Conservation (phyloP, 129 eudicot species). For the Erigeron canadensis region DNA sequence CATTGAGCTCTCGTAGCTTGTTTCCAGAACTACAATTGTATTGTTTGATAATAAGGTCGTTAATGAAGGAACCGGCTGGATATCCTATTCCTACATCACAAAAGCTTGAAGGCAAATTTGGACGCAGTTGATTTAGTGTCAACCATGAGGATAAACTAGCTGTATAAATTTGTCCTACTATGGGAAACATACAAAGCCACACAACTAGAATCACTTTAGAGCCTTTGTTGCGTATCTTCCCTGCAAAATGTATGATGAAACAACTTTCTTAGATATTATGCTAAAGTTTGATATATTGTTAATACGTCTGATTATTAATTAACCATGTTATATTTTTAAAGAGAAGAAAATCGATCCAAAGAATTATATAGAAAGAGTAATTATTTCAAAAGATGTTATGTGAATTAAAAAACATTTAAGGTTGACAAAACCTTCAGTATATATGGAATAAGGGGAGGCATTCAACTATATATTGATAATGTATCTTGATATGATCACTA, state of each 20-base stretch:
- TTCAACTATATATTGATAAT: neutral
- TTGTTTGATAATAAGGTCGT: neutral
- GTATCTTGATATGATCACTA: neutral
- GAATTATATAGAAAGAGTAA: too few relatives aligned
- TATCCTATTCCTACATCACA: conserved; percentile 16
- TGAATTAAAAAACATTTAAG: too few relatives aligned
- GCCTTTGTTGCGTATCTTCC: conserved; percentile 21
- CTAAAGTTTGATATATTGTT: too few relatives aligned
- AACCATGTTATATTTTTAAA: too few relatives aligned
- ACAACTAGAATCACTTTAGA: conserved; percentile 20
- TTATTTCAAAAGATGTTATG: too few relatives aligned
- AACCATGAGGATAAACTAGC: conserved; percentile 27
- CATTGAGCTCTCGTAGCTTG: conserved; percentile 3
- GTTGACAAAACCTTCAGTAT: too few relatives aligned
- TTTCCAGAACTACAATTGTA: too few relatives aligned
- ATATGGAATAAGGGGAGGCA: neutral
- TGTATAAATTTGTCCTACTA: conserved; percentile 19
- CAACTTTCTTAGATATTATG: neutral
- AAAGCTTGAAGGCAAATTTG: conserved; percentile 4
- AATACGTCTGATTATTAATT: too few relatives aligned
- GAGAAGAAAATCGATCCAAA: too few relatives aligned
- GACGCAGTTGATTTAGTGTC: conserved; percentile 20
- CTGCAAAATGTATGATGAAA: neutral
- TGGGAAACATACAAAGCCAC: conserved; percentile 23
- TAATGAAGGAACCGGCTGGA: conserved; percentile 11